These are phyloP conservation scores for Fraxinus floribunda DNA, from an alignment of 305 asterid species.

Conservation along the genomic window DNA sequence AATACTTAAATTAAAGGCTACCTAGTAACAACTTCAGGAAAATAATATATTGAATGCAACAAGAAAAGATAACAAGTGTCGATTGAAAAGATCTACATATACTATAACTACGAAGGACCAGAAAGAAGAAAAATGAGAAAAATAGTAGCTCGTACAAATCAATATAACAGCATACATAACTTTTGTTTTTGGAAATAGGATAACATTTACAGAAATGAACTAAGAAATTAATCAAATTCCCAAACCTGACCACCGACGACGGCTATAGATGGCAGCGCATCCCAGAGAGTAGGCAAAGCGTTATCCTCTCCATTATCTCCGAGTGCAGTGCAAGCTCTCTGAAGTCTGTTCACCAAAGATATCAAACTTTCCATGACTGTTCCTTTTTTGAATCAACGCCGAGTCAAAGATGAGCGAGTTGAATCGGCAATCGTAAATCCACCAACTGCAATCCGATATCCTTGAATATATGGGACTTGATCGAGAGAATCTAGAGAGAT, in stretches of 20 bases:
- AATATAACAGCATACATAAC: neutral
- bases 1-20: neutral
- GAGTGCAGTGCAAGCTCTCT: constrained; percentile 83
- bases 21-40: neutral
- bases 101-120: neutral
- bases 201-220: neutral
- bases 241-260: constrained; percentile 86
- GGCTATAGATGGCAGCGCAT: constrained; percentile 76
- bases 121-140: neutral
- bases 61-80: neutral
- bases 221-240: neutral
- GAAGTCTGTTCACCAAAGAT: constrained; percentile 63
- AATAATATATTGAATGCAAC: neutral
- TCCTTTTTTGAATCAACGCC: constrained; percentile 5
- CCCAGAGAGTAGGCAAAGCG: constrained; percentile 83
- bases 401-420: constrained; percentile 27
- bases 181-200: neutral
- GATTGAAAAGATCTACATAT: neutral
- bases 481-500: neutral
- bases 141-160: constrained; percentile 13
- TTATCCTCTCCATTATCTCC: constrained; percentile 82
- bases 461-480: neutral
- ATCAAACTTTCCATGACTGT: constrained; percentile 66
- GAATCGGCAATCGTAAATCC: constrained; percentile 25
- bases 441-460: constrained; percentile 13